Evolutionary conservation across 1,284 basidiomycete species (phyloP).

Genomic region (Ustilago lituana): DNA sequence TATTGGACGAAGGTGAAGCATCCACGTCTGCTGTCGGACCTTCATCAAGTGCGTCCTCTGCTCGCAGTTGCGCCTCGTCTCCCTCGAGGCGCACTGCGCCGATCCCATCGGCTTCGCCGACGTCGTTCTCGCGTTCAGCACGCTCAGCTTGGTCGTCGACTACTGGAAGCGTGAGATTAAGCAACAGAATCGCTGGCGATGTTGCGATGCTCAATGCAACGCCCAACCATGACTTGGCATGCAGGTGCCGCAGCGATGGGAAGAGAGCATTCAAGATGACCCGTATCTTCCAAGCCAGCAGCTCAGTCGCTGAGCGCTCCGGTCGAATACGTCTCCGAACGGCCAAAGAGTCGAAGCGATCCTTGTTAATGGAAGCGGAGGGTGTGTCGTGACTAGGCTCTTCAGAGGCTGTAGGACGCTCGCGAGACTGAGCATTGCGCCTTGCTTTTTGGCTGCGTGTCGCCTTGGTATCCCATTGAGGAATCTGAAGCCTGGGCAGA

Average conservation of each 20-base stretch:
- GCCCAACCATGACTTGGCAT: conserved; percentile 77
- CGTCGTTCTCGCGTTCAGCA: conserved; percentile 52
- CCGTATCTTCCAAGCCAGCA: conserved; percentile 28
- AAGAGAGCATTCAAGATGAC: conserved; percentile 73
- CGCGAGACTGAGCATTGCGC: conserved; percentile 7
- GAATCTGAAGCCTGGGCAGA: conserved; percentile 40
- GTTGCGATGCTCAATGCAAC: conserved; percentile 82
- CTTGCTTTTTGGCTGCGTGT: conserved; percentile 19
- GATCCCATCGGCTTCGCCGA: conserved; percentile 46
- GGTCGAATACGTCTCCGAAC: conserved; percentile 31
- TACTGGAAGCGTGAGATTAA: conserved; percentile 91
- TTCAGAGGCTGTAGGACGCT: background rate
- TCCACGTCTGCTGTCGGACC: conserved; percentile 7
- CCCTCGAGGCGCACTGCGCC: conserved; percentile 60
- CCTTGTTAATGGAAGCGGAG: conserved; percentile 6
- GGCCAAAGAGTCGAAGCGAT: conserved; percentile 14
- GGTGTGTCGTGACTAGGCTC: background rate
- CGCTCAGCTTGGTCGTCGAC: conserved; percentile 72
- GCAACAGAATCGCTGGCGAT: conserved; percentile 82
- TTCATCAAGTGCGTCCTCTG: conserved; percentile 29
- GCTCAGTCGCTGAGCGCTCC: conserved; percentile 15
- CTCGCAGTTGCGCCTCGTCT: conserved; percentile 37
- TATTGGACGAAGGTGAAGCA: conserved; percentile 5
- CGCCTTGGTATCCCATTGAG: conserved; percentile 39
- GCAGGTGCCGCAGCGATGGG: conserved; percentile 83